Base-by-base conservation (phyloP, 495 filamentous ascomycete genomes). In the Thermochaetoides thermophila region DNA sequence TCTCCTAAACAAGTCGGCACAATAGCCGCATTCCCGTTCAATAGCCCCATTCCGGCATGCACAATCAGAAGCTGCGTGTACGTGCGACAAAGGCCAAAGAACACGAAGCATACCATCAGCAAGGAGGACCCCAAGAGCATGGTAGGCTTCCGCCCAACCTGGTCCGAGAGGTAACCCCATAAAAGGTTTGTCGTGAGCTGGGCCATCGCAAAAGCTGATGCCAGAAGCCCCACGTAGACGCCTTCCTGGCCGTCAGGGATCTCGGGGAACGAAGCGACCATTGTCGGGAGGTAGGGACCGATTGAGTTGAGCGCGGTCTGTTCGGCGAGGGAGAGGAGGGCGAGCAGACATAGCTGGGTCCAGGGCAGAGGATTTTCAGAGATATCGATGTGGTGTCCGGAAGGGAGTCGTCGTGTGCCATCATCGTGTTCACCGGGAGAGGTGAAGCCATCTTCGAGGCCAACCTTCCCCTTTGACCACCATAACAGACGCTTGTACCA, bases 221-320 rank as follows among this genome's bases (percentile, higher is more conserved):
- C 91, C 26, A 96, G 76, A 26, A 79, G 57, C 16, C 89, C 89
- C 11, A 95, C 86, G 53, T 93, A 95, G 21, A 96, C 50, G 5
- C 89, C 89, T 15, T 84, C 79, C 37, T 81, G 60, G 1, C 60
- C 64, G 16, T 63, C 45, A 15, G 77, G 63, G 18, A 94, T 77
- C 39, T 84, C 81, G 3, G 82, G 79, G 44, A 97, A 96, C 5
- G 70, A 74, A 7, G 76, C 73, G 2, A 81, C 73, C 87, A 96
- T 96, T 36, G 84, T 71, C 0, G 89, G 89, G 0, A 97, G 71
- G 55, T 97, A 97, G 0, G 89, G 89, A n/a, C 78, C 80, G 39
- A 97, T 92, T 10, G 81, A 89, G 48, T 97, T 96, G 45, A 97
- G 70, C 1, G 89, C 89, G 0, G 91, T 95, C 58, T 97, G 89